Evolutionary conservation across 2,329 filamentous ascomycete genomes (phyloP).

Genomic region (Phialophora macrospora): DNA sequence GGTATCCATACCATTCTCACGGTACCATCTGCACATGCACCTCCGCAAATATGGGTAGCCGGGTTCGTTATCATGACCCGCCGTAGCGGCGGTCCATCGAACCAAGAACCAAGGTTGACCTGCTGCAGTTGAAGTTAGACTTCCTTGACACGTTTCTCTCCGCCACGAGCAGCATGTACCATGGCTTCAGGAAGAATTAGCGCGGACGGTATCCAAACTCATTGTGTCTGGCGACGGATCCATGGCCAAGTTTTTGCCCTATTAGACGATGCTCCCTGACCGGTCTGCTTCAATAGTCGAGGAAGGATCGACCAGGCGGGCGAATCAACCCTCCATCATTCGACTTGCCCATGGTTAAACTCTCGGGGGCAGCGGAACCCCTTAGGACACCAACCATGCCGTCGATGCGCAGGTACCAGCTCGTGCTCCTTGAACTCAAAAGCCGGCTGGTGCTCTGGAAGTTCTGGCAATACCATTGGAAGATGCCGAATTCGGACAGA

Average conservation of each 20-base stretch:
- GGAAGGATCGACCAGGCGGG: neutral
- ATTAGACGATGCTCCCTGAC: neutral
- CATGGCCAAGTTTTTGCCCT: neutral
- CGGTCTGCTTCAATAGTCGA: conserved; percentile 2
- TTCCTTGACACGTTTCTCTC: conserved; percentile 7
- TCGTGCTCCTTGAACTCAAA: neutral
- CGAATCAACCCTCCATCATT: neutral
- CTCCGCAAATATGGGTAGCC: neutral
- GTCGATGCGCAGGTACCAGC: conserved; percentile 4
- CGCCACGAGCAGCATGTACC: conserved; percentile 4
- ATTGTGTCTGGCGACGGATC: neutral
- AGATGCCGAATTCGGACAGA: neutral
- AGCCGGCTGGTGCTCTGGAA: neutral
- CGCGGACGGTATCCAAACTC: neutral
- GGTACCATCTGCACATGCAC: neutral
- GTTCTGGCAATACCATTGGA: neutral
- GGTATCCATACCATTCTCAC: conserved; percentile 1
- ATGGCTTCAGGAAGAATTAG: neutral
- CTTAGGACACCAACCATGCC: neutral
- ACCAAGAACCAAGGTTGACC: neutral
- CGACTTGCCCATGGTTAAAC: neutral
- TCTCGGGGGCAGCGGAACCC: neutral
- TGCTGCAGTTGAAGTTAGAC: neutral
- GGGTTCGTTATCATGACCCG: conserved; percentile 3
- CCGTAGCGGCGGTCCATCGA: neutral